Evolutionary conservation across 495 filamentous ascomycete species (phyloP), one percentile per base, ranked within the genome.

Genomic region (Filosporella fistucella): DNA sequence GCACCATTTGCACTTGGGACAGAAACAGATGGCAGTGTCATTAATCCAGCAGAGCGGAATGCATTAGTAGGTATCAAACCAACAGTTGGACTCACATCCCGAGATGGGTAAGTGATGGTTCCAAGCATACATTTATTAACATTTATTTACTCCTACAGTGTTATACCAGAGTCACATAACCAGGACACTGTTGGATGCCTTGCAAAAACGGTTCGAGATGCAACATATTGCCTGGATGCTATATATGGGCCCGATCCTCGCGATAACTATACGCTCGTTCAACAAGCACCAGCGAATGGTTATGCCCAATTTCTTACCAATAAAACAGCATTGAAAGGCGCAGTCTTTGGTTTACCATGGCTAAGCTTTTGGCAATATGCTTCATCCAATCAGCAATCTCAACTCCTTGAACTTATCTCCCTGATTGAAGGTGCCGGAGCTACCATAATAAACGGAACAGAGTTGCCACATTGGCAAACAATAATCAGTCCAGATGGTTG

Each of bases 21-120:
- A 0, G 85, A 87, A 63, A 89, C 84, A 0, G 85, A 88, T 58
- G 82, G 82, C 13, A 84, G 78, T 66, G 75, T 87, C 6, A 86
- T 87, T 62, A 82, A 81, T 59, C 85, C 85, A 3, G 83, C 85
- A 1, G 75, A 84, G 63, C 58, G 80, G 13, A 85, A 84, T 53
- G 73, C 73, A 0, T 58, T 86, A 4, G 79, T 85, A 7, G 81
- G 81, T 13, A 79, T 85, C 59, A 86, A 85, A 60, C 81, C 82
- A 6, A 84, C 80, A 0, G 79, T 85, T 26, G 81, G 81, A 1
- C 58, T 83, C 36, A 82, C 78, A 1, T 82, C 78, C 28, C 70
- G 83, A 23, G 74, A 68, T 21, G 72, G 76, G 62, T 57, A 54
- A 45, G 44, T 43, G n/a, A n/a, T n/a, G n/a, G n/a, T n/a, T 36